A percentile compares a stretch with the other conserved stretches of the same genome.
Evolutionary conservation across 2,329 filamentous ascomycete genomes (phyloP).

Genomic region (Metarhizium anisopliae): DNA sequence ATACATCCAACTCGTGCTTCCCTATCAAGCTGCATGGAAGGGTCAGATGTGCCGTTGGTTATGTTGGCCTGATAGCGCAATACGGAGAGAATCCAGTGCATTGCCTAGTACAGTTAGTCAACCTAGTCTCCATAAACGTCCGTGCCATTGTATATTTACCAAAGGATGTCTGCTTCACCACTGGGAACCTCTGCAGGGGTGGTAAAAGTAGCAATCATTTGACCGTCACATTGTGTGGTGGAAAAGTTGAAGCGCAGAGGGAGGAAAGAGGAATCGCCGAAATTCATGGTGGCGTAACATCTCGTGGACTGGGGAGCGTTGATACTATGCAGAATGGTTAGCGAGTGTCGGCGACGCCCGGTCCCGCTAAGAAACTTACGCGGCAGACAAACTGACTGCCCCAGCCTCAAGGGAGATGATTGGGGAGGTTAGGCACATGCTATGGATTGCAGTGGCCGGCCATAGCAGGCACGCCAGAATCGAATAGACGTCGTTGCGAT

Average conservation of each 20-base stretch:
- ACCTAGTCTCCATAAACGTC: too few relatives aligned
- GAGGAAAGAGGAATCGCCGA: constrained; percentile 3
- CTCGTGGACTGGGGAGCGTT: neutral
- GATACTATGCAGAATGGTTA: constrained; percentile 1
- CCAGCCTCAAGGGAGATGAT: neutral
- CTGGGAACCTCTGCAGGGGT: constrained; percentile 1
- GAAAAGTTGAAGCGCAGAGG: constrained; percentile 5
- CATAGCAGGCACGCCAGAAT: neutral
- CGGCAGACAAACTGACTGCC: too few relatives aligned
- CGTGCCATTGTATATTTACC: too few relatives aligned
- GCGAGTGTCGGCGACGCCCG: too few relatives aligned
- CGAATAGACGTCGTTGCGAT: neutral
- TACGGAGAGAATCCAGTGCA: too few relatives aligned
- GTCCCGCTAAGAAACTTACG: too few relatives aligned
- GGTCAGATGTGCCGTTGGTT: neutral
- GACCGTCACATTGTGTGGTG: constrained; percentile 1
- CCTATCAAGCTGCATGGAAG: neutral
- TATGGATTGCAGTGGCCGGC: neutral
- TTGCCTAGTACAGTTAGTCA: constrained; percentile 3
- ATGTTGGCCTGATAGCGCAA: neutral
- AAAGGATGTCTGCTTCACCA: constrained; percentile 5
- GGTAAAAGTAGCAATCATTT: constrained; percentile 2
- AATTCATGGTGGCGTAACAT: constrained; percentile 6
- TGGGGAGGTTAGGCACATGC: constrained; percentile 2
- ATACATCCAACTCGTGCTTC: too few relatives aligned